phyloP scores from a whole-genome alignment of 1,284 basidiomycete species.

The Ceratobasidium sp. region DNA sequence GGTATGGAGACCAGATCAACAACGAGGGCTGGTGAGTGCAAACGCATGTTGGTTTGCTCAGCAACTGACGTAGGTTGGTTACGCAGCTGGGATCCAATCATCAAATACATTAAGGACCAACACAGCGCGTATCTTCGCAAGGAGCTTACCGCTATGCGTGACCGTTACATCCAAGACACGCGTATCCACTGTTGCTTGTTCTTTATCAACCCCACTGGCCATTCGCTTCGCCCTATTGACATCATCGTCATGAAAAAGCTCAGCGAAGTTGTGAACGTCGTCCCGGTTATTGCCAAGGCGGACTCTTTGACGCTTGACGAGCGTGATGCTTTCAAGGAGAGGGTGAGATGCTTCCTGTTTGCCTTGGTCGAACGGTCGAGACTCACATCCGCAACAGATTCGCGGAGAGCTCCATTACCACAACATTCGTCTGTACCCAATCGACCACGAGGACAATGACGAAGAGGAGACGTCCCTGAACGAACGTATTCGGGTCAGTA shows the following conservation, averaged over 20 bases:
- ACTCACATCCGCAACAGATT: slow-evolving; percentile 68
- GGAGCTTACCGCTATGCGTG: slow-evolving; percentile 98
- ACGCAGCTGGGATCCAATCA: slow-evolving; percentile 94
- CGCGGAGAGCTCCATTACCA: slow-evolving; percentile 93
- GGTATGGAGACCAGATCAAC: slow-evolving; percentile 98
- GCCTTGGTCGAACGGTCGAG: not conserved
- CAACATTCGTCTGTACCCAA: slow-evolving; percentile 96
- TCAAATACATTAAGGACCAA: slow-evolving; percentile 99
- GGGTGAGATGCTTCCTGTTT: slow-evolving; percentile 63
- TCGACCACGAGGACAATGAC: slow-evolving; percentile 96
- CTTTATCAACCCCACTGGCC: slow-evolving; percentile 98
- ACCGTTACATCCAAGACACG: slow-evolving; percentile 98
- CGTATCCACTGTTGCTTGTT: slow-evolving; percentile 98
- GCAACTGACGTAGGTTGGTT: slow-evolving; percentile 13
- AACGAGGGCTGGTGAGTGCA: slow-evolving; percentile 93
- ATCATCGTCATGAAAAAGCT: slow-evolving; percentile 99
- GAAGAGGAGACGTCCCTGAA: slow-evolving; percentile 92
- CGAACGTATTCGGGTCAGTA: slow-evolving; percentile 86
- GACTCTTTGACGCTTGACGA: slow-evolving; percentile 96
- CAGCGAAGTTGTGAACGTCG: slow-evolving; percentile 98
- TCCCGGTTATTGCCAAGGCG: slow-evolving; percentile 98
- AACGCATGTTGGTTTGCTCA: slow-evolving; percentile 37
- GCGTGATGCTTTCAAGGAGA: slow-evolving; percentile 91
- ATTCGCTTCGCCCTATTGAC: slow-evolving; percentile 93
- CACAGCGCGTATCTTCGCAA: slow-evolving; percentile 99